Percentiles rank a stretch among this genome's conserved stretches.
phyloP scores from a whole-genome alignment of 78 protist species.

The Dictyostelium discoideum region DNA sequence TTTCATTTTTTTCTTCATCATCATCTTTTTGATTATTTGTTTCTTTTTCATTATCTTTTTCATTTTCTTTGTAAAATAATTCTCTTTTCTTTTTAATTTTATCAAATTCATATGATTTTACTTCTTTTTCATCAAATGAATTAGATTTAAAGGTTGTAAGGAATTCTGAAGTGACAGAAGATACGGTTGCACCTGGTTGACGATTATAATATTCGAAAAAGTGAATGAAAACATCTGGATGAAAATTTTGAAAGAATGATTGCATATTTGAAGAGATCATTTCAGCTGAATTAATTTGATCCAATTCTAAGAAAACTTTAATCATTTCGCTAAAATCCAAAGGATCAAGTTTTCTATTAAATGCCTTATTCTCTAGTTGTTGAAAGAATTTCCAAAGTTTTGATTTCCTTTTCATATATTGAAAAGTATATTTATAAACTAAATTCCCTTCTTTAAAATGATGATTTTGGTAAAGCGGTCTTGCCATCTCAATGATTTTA shows the following conservation, averaged over 20 bases:
- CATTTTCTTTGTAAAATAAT: not conserved
- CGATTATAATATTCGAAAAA: not conserved
- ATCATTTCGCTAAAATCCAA: not conserved
- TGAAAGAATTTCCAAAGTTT: not conserved
- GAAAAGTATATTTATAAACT: not conserved
- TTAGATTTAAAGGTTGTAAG: not conserved
- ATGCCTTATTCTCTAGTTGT: not conserved
- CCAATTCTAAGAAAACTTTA: not conserved
- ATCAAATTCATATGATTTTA: not conserved
- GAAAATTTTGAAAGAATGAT: not conserved
- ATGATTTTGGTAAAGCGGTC: not conserved
- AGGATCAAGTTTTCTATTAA: not conserved
- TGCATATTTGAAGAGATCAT: not conserved
- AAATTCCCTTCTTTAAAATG: not conserved
- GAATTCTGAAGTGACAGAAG: not conserved
- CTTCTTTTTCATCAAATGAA: not conserved
- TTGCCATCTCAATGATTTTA: not conserved
- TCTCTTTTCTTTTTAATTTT: not conserved
- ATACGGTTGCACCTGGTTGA: not conserved
- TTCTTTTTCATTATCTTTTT: not conserved
- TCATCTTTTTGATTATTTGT: not conserved
- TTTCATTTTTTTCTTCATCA: not conserved
- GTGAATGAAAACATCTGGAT: slow-evolving; percentile 17
- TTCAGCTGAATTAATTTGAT: slow-evolving; percentile 5
- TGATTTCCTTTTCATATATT: not conserved